phyloP scores from a whole-genome alignment of 805 yeast species.

The Isabelozyma gotoi region DNA sequence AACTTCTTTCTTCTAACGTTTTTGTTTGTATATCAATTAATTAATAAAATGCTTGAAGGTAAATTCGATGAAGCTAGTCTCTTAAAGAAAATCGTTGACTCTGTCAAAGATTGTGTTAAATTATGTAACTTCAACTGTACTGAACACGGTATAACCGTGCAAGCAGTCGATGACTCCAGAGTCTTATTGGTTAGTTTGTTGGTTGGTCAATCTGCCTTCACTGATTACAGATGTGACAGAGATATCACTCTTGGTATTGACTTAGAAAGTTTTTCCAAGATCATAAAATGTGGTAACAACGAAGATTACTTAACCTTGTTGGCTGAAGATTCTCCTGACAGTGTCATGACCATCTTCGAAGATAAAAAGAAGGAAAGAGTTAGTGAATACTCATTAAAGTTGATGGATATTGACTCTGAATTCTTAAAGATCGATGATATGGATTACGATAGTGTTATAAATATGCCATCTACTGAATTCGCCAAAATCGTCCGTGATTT shows the following conservation, averaged over 20 bases:
- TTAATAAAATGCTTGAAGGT: conserved; percentile 81
- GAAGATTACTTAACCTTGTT: conserved; percentile 84
- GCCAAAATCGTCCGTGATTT: conserved; percentile 88
- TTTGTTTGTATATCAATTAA: not conserved
- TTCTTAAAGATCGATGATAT: conserved; percentile 91
- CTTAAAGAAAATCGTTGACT: conserved; percentile 88
- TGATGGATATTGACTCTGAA: conserved; percentile 96
- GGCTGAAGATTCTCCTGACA: conserved; percentile 87
- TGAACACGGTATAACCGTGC: conserved; percentile 92
- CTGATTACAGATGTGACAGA: conserved; percentile 93
- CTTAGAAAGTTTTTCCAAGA: conserved; percentile 80
- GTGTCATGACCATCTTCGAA: conserved; percentile 79
- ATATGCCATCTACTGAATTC: conserved; percentile 86
- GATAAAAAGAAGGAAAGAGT: conserved; percentile 88
- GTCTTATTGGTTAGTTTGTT: conserved; percentile 86
- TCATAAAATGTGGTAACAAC: conserved; percentile 87
- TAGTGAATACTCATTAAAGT: conserved; percentile 84
- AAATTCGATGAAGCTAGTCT: conserved; percentile 91
- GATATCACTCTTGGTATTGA: conserved; percentile 90
- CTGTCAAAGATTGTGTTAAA: conserved; percentile 92
- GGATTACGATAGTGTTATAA: conserved; percentile 82
- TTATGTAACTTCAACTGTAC: conserved; percentile 96
- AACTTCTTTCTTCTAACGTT: not conserved
- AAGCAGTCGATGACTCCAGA: conserved; percentile 97
- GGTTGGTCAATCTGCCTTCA: conserved; percentile 85